Evolutionary conservation across 257 asterid species (phyloP).

Genomic region (Petunia secreta): DNA sequence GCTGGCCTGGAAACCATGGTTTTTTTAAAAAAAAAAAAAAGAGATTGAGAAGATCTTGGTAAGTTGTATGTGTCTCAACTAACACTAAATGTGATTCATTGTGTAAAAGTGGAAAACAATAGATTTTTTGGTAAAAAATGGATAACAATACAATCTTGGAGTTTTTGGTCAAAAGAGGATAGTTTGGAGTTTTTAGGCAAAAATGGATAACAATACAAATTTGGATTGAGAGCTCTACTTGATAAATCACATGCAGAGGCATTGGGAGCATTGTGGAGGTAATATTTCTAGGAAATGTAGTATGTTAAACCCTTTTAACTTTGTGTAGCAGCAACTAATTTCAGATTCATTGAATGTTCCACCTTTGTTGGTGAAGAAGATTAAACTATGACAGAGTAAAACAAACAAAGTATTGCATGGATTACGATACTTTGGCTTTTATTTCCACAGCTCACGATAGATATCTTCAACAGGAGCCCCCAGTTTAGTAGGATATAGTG

Average conservation of each 20-base stretch:
- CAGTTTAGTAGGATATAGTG: not conserved
- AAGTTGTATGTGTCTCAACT: not conserved
- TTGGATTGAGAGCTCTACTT: not conserved
- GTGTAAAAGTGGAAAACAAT: not conserved
- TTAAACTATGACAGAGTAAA: not conserved
- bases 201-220: not conserved
- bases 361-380: constrained; percentile 12
- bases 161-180: not conserved
- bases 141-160: not conserved
- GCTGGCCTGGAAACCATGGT: no score
- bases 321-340: not conserved
- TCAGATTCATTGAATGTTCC: not conserved
- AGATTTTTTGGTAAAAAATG: not conserved
- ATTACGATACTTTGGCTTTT: not conserved
- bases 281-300: not conserved
- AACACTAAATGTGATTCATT: constrained; percentile 1
- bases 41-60: no score
- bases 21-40: no score
- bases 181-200: not conserved
- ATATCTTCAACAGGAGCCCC: not conserved
- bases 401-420: not conserved
- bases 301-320: not conserved
- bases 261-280: not conserved
- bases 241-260: not conserved
- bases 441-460: not conserved